Evolutionary conservation across 169 alveolate genomes (phyloP).

Genomic region (Plasmodium vinckei): DNA sequence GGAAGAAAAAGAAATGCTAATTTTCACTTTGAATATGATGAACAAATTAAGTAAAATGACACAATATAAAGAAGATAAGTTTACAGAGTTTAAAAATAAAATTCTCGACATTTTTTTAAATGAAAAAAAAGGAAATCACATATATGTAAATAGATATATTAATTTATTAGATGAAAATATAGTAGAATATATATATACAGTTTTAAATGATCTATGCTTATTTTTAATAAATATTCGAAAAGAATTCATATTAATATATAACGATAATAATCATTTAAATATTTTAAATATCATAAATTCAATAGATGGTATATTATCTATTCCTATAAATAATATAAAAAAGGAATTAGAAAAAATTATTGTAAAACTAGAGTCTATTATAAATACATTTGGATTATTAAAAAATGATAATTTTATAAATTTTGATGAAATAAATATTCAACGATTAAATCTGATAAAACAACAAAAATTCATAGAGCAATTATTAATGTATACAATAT

Average conservation of each 20-base stretch:
- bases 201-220: slow-evolving; percentile 38
- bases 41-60: slow-evolving; percentile 34
- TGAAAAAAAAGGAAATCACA: slow-evolving; percentile 53
- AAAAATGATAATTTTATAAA: slow-evolving; percentile 29
- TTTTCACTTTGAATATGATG: slow-evolving; percentile 50
- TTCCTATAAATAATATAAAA: slow-evolving; percentile 39
- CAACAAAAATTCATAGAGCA: slow-evolving; percentile 17
- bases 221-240: slow-evolving; percentile 22
- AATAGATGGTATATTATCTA: slow-evolving; percentile 29
- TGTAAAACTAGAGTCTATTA: slow-evolving; percentile 32
- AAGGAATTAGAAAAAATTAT: slow-evolving; percentile 48
- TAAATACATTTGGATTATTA: slow-evolving; percentile 9
- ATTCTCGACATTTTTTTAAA: slow-evolving; percentile 20
- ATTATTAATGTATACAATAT: slow-evolving; percentile 42
- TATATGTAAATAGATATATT: slow-evolving; percentile 59
- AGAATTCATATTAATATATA: slow-evolving; percentile 27
- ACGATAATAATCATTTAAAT: slow-evolving; percentile 53
- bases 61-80: slow-evolving; percentile 36
- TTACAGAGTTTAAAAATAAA: slow-evolving; percentile 45
- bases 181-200: slow-evolving; percentile 27
- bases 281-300: slow-evolving; percentile 20
- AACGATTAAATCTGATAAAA: slow-evolving; percentile 2
- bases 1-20: slow-evolving; percentile 57
- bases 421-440: slow-evolving; percentile 51
- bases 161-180: slow-evolving; percentile 31